These are phyloP conservation scores for Acorus gramineus DNA, from an alignment of 106 monocot genomes.

Conservation along the genomic window DNA sequence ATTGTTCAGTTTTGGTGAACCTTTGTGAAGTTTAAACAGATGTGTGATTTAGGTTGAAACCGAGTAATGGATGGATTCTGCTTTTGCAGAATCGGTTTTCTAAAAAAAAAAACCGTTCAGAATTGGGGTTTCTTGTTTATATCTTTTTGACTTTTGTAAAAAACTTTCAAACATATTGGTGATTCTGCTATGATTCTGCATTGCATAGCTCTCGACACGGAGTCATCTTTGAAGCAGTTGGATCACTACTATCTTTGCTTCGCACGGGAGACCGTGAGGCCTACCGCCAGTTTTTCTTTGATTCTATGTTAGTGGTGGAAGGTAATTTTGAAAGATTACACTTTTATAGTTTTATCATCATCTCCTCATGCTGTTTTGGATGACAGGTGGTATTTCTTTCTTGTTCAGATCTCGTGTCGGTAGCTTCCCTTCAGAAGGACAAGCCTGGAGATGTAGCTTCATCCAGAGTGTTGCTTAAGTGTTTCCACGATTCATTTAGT, in stretches of 20 bases:
- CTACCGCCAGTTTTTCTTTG: conserved; percentile 78
- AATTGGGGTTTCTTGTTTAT: too few species aligned
- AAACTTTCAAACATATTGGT: too few species aligned
- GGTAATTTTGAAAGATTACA: conserved; percentile 22
- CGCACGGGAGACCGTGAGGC: conserved; percentile 66
- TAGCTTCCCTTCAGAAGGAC: conserved; percentile 24
- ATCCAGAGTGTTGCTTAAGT: conserved; percentile 41
- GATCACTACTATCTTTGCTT: conserved; percentile 71
- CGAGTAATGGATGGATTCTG: too few species aligned
- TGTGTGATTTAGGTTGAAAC: too few species aligned
- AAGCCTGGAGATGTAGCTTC: conserved; percentile 9
- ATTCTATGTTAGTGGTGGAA: conserved; percentile 53
- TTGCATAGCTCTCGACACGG: conserved; percentile 52
- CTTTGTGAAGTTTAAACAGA: too few species aligned
- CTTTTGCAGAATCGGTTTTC: too few species aligned
- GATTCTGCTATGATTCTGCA: too few species aligned
- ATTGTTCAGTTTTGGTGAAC: too few species aligned
- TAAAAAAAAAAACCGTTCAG: too few species aligned
- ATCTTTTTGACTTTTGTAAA: too few species aligned
- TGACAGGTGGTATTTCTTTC: background rate
- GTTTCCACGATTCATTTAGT: conserved; percentile 54
- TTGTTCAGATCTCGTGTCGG: conserved; percentile 49
- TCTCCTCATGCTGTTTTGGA: background rate
- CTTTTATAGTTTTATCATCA: background rate
- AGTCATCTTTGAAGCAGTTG: conserved; percentile 65